phyloP scores from a whole-genome alignment of 2,329 filamentous ascomycete species.

The Atkinsonella texensis region DNA sequence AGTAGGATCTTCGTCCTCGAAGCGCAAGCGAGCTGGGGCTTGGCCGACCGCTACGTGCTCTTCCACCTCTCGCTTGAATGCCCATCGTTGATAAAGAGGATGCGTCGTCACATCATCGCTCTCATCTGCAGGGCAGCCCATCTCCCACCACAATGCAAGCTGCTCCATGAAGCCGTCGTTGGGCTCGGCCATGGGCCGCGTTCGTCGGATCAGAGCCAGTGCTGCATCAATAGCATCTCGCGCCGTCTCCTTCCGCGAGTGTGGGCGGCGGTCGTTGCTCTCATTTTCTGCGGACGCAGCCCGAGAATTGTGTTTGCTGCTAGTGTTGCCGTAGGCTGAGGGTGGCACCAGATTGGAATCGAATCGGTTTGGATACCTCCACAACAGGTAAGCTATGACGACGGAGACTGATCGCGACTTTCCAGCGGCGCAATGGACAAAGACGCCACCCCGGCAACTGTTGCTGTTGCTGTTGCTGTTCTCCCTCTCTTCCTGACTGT shows the following conservation, averaged over 20 bases:
- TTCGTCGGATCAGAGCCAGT: conserved; percentile 55
- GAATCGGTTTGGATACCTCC: conserved; percentile 46
- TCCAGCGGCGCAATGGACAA: conserved; percentile 76
- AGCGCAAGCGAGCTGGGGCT: conserved; percentile 72
- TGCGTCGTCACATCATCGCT: conserved; percentile 45
- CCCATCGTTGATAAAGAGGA: conserved; percentile 67
- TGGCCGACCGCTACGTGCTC: conserved; percentile 57
- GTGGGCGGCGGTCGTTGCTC: conserved; percentile 4
- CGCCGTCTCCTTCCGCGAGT: conserved; percentile 23
- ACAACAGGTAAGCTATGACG: conserved; percentile 75
- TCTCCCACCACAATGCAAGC: conserved; percentile 73
- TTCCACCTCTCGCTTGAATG: conserved; percentile 42
- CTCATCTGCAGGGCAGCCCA: conserved; percentile 56
- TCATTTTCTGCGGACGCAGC: neutral
- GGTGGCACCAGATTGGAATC: conserved; percentile 23
- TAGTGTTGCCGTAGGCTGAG: conserved; percentile 10
- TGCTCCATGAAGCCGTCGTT: conserved; percentile 89
- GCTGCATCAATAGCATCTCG: conserved; percentile 44
- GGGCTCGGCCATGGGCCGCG: conserved; percentile 70
- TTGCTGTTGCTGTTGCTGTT: conserved; percentile 3
- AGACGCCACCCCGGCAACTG: conserved; percentile 30
- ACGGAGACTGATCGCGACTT: conserved; percentile 85
- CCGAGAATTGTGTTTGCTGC: conserved; percentile 1
- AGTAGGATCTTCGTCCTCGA: conserved; percentile 58
- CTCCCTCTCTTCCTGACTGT: neutral